Evolutionary conservation across 1,284 basidiomycete species (phyloP), one percentile per base, ranked within the genome.

Genomic region (Cyathus olla): DNA sequence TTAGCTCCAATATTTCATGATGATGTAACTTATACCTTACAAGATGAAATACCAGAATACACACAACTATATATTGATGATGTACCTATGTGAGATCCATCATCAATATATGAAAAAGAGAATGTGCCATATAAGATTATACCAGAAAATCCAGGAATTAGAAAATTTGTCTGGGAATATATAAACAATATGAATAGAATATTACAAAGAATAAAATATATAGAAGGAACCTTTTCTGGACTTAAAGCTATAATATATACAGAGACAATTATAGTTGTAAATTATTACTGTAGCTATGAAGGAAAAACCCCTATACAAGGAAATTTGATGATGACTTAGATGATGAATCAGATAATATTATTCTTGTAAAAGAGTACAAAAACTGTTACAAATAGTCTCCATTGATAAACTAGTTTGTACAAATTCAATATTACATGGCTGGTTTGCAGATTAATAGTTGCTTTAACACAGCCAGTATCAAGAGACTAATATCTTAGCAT

Each of bases 1-100:
- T 81, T 75, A 0, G 73, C 79, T 0, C 73, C 74, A 0, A 76
- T 80, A 15, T 76, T 79, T 49, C 77, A 81, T 58, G 72, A 74
- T 40, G 67, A 78, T 59, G 66, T 82, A 1, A 73, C 71, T 0
- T 74, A 71, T 53, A 80, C 80, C 29, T 64, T 83, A 0, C 68
- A 76, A 37, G 61, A 64, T 3, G 72, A 83, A 52, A 80, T 82
- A n/a, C 74, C 74, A 3, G 28, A 78, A 10, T n/a, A 69, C 19
- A 72, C 78, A 2, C 61, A 65, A 3, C 73, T 72, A 2, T 82
- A 72, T 56, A 70, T 80, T 21, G 74, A 80, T 55, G 72, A 79
- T 59, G 47, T 76, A 1, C 62, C 66, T 3, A 62, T 76, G n/a
- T 70, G 72, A 60, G 76, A 76, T 26, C 74, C 73, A 22, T 21